These are phyloP conservation scores for Pisolithus sp. DNA, from an alignment of 768 basidiomycete genomes.

Conservation along the genomic window DNA sequence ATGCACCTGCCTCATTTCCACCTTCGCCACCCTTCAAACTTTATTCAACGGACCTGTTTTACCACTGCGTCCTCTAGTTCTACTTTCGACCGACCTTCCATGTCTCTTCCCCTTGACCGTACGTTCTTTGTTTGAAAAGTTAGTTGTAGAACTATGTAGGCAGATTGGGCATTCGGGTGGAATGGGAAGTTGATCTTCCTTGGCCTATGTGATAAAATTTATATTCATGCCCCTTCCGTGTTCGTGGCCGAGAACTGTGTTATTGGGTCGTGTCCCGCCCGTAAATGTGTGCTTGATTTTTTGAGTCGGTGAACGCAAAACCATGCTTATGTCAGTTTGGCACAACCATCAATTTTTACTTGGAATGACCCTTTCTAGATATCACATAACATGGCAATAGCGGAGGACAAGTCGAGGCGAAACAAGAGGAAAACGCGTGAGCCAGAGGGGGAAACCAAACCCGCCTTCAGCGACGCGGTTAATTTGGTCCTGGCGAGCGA, in stretches of 20 bases:
- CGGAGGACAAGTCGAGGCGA: slow-evolving; percentile 27
- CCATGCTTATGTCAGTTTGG: background rate
- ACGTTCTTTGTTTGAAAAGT: slow-evolving; percentile 3
- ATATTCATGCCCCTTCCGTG: slow-evolving; percentile 6
- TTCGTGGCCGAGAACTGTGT: background rate
- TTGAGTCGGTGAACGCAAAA: too few species aligned
- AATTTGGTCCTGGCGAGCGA: slow-evolving; percentile 70
- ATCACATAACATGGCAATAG: slow-evolving; percentile 25
- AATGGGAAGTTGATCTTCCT: slow-evolving; percentile 37
- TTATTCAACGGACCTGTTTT: slow-evolving; percentile 15
- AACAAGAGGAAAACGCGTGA: slow-evolving; percentile 57
- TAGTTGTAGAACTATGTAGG: slow-evolving; percentile 2
- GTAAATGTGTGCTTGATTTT: background rate
- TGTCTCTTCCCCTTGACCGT: background rate
- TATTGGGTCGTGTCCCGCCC: slow-evolving; percentile 1
- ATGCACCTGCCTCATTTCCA: slow-evolving; percentile 13
- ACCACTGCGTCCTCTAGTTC: slow-evolving; percentile 20
- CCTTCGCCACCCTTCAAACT: slow-evolving; percentile 13
- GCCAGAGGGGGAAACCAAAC: slow-evolving; percentile 31
- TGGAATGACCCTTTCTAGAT: too few species aligned
- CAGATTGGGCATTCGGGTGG: slow-evolving; percentile 12
- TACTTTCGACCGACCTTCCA: slow-evolving; percentile 8
- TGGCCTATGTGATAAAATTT: slow-evolving; percentile 9
- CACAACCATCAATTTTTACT: background rate
- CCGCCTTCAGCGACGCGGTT: slow-evolving; percentile 34